Evolutionary conservation across 108 stramenopile species (phyloP), one percentile per base, ranked within the genome.

Genomic region (Discostella stelligeroides): DNA sequence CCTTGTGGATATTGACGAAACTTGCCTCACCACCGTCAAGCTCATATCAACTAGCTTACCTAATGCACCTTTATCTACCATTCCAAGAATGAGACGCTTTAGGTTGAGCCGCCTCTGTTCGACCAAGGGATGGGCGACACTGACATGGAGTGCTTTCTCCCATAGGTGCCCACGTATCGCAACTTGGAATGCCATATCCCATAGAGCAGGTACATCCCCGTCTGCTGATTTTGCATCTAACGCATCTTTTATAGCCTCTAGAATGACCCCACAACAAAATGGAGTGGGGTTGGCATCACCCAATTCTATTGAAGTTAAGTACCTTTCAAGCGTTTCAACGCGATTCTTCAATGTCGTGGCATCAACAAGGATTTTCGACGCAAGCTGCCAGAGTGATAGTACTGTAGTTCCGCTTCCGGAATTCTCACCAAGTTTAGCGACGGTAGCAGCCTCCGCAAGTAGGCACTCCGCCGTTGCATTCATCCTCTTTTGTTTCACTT

Each of bases 31-130:
- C 13, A 86, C 72, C 9, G 74, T 56, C 43, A 81, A 60, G 68
- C 84, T 87, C 73, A 86, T 70, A 14, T 78, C 74, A 6, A 91
- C 39, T 23, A 95, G 76, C 47, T 81, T 72, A 23, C 72, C 68
- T 30, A 95, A 54, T 1, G 87, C 88, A 38, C 91, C 90, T 14
- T 66, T 63, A 62, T 90, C 85, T 4, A 89, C 86, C 90, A 95
- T 92, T n/a, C 73, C 84, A 34, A 84, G 68, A 40, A 95, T 84
- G 29, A 95, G 73, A 9, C 76, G 70, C 46, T 75, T 57, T 34
- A 91, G 79, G 29, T 80, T 79, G 30, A 49, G 64, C 42, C 66
- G 64, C 11, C 79, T 73, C 11, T 54, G 63, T 30, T 62, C 79
- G 23, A 30, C 63, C 12, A 60, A 37, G 34, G 89, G 89, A 68